These are phyloP conservation scores for Silybum marianum DNA, from an alignment of 129 eudicot species.

Conservation along the genomic window DNA sequence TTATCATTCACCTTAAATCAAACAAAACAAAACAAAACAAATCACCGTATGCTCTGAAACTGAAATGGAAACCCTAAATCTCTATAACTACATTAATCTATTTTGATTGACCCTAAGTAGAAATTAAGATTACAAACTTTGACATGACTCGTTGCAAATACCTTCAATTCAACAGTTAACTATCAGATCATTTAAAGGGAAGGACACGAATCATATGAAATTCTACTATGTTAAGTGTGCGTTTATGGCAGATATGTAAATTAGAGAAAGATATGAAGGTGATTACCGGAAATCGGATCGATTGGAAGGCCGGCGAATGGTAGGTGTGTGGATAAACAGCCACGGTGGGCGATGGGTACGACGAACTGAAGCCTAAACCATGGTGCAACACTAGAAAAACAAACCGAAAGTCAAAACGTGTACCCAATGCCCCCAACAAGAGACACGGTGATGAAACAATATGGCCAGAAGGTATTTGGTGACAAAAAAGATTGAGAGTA, in stretches of 20 bases:
- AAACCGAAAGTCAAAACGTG: background rate
- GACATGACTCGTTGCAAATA: background rate
- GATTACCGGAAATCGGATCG: slow-evolving; percentile 33
- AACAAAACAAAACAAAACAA: slow-evolving; percentile 10
- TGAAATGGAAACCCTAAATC: slow-evolving; percentile 17
- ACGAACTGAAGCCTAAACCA: slow-evolving; percentile 11
- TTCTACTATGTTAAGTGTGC: background rate
- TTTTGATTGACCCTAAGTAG: slow-evolving; percentile 3
- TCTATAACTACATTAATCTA: slow-evolving; percentile 6
- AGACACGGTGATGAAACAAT: no score
- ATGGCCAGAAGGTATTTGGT: no score
- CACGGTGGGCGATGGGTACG: slow-evolving; percentile 10
- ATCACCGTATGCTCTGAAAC: slow-evolving; percentile 16
- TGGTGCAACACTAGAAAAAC: background rate
- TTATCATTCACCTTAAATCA: slow-evolving; percentile 38
- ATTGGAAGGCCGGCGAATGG: slow-evolving; percentile 24
- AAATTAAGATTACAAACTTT: background rate
- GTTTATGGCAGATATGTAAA: background rate
- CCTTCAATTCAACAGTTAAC: background rate
- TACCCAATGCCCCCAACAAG: no score
- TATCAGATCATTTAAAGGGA: no score
- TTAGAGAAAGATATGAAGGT: background rate
- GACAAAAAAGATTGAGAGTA: no score
- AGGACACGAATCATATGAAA: background rate
- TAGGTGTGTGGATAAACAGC: slow-evolving; percentile 20